These are phyloP conservation scores for Aspergillus campestris DNA, from an alignment of 495 filamentous ascomycete species.

Conservation along the genomic window DNA sequence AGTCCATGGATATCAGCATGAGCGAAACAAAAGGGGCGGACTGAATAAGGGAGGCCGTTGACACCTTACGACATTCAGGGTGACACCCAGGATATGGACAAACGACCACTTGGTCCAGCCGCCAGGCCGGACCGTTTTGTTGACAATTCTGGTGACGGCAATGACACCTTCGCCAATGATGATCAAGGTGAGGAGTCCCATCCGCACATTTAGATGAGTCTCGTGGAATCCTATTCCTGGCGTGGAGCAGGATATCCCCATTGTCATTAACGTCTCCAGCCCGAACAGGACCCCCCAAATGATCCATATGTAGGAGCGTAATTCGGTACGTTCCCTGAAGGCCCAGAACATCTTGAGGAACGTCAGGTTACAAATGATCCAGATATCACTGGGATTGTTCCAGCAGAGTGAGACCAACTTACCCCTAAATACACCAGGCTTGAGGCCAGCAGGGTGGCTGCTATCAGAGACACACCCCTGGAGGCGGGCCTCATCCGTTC, in stretches of 20 bases:
- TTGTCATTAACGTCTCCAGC: conserved; percentile 45
- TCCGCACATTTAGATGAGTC: conserved; percentile 56
- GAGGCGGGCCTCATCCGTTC: conserved; percentile 24
- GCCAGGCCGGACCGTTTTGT: conserved; percentile 46
- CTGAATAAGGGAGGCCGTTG: conserved; percentile 7
- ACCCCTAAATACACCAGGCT: conserved; percentile 44
- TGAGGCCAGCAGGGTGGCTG: conserved; percentile 32
- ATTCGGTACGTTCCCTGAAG: conserved; percentile 19
- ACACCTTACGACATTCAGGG: conserved; percentile 36
- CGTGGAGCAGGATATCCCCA: conserved; percentile 45
- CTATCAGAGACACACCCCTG: conserved; percentile 31
- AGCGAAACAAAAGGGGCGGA: conserved; percentile 13
- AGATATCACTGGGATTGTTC: neutral
- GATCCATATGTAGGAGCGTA: conserved; percentile 36
- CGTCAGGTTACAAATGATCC: conserved; percentile 5
- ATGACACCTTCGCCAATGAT: conserved; percentile 61
- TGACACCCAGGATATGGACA: conserved; percentile 40
- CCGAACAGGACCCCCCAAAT: conserved; percentile 53
- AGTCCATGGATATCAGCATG: conserved; percentile 14
- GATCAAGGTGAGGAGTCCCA: conserved; percentile 60
- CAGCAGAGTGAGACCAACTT: conserved; percentile 11
- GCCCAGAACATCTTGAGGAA: conserved; percentile 27
- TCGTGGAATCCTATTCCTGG: conserved; percentile 53
- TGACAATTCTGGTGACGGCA: conserved; percentile 45
- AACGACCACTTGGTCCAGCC: conserved; percentile 43